Evolutionary conservation across 768 basidiomycete genomes (phyloP).

Genomic region (Sistotremastrum suecicum): DNA sequence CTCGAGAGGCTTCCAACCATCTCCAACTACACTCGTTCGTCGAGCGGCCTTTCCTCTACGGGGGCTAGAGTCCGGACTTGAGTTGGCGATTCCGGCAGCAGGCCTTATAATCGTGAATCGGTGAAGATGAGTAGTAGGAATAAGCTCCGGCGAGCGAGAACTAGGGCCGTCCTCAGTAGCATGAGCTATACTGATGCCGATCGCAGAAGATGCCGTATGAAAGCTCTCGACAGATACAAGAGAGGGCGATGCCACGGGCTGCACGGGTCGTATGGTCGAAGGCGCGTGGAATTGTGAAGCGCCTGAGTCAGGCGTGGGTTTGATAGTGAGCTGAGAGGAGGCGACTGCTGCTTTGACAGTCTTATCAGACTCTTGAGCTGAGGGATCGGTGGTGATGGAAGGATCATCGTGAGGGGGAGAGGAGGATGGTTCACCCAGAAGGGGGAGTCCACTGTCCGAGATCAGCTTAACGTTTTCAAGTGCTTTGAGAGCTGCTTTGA

Average conservation of each 20-base stretch:
- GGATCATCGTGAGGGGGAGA: neutral
- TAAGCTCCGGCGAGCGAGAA: conserved; percentile 23
- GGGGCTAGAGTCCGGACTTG: conserved; percentile 16
- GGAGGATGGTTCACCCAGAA: too few relatives aligned
- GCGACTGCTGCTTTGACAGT: neutral
- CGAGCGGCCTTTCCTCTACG: conserved; percentile 6
- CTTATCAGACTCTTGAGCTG: neutral
- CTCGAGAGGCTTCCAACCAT: conserved; percentile 64
- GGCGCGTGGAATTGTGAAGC: conserved; percentile 14
- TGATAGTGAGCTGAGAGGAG: neutral
- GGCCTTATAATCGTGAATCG: conserved; percentile 82
- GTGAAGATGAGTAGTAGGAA: conserved; percentile 47
- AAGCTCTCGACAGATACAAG: conserved; percentile 40
- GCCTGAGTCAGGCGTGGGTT: neutral
- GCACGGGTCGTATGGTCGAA: conserved; percentile 39
- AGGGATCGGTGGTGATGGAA: neutral
- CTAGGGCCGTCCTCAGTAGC: conserved; percentile 74
- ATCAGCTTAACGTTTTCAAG: conserved; percentile 23
- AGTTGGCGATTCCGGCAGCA: conserved; percentile 22
- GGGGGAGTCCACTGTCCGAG: neutral
- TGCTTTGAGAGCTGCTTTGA: conserved; percentile 43
- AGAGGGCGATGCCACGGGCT: conserved; percentile 12
- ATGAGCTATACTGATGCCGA: conserved; percentile 34
- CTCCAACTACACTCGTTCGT: conserved; percentile 17
- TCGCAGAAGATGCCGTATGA: conserved; percentile 41